Evolutionary conservation across 2,329 filamentous ascomycete genomes (phyloP).

Genomic region (Cucurbitaria berberidis): DNA sequence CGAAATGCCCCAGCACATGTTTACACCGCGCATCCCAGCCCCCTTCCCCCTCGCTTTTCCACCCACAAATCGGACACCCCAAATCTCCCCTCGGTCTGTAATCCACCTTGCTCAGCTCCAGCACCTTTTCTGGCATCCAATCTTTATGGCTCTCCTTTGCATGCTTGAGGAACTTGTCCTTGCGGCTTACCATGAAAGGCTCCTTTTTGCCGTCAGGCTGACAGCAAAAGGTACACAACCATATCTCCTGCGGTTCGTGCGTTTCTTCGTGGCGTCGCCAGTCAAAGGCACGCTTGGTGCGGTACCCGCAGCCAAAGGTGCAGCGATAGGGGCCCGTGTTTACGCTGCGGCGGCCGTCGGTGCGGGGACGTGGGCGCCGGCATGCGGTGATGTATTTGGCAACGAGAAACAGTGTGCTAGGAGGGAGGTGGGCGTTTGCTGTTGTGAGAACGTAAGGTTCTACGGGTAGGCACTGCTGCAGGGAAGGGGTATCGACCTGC

Average conservation of each 20-base stretch:
- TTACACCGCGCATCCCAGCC: constrained; percentile 32
- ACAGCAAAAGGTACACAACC: constrained; percentile 27
- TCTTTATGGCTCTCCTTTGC: constrained; percentile 20
- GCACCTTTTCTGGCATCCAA: constrained; percentile 13
- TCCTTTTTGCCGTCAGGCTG: constrained; percentile 5
- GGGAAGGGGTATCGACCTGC: neutral
- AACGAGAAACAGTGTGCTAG: constrained; percentile 16
- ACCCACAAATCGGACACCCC: constrained; percentile 20
- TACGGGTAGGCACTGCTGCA: neutral
- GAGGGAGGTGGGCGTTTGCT: constrained; percentile 21
- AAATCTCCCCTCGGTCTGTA: constrained; percentile 18
- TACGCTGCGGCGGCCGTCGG: constrained; percentile 29
- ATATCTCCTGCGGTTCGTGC: constrained; percentile 36
- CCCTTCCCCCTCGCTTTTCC: neutral
- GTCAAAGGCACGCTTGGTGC: constrained; percentile 30
- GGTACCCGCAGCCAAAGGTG: constrained; percentile 34
- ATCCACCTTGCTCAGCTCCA: constrained; percentile 22
- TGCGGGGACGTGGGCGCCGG: constrained; percentile 19
- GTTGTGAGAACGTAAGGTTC: constrained; percentile 11
- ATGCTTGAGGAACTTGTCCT: constrained; percentile 35
- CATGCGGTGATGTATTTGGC: constrained; percentile 26
- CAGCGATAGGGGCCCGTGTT: constrained; percentile 30
- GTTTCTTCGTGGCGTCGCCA: constrained; percentile 40
- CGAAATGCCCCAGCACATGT: constrained; percentile 30
- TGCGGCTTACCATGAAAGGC: constrained; percentile 29